Percentiles rank a stretch among this genome's conserved stretches.
Evolutionary conservation across 2,329 filamentous ascomycete species (phyloP).

Genomic region (Phyllosticta ampelicida): DNA sequence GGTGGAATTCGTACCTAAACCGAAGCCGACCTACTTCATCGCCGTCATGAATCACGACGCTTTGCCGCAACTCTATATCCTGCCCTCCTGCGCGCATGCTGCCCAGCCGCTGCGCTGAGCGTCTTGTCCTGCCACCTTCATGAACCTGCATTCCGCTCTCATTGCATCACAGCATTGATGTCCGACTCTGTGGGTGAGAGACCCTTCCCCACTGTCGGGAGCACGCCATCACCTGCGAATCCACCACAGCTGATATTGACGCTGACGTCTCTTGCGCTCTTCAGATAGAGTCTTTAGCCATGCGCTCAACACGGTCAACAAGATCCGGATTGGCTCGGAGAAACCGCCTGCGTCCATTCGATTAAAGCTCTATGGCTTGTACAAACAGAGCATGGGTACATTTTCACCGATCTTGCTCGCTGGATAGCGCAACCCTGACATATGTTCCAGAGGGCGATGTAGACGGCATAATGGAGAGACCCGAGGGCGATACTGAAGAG

Average conservation of each 20-base stretch:
- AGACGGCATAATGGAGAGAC: conserved; percentile 83
- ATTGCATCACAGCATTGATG: conserved; percentile 6
- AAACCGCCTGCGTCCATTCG: conserved; percentile 78
- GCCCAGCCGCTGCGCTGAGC: neutral
- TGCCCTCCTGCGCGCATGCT: neutral
- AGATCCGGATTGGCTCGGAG: conserved; percentile 86
- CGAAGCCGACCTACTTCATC: neutral
- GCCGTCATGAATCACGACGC: neutral
- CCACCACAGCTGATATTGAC: neutral
- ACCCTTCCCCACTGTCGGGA: neutral
- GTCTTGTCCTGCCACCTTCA: neutral
- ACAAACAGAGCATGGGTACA: conserved; percentile 89
- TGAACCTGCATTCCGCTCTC: neutral
- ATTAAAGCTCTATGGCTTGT: conserved; percentile 89
- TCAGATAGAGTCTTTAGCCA: conserved; percentile 98
- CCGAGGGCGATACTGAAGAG: conserved; percentile 42
- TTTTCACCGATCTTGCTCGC: neutral
- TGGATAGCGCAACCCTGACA: neutral
- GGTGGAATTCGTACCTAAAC: neutral
- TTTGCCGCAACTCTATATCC: neutral
- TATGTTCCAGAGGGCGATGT: conserved; percentile 68
- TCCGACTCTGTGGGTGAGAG: conserved; percentile 11
- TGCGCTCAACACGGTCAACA: conserved; percentile 96
- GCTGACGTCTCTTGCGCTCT: neutral
- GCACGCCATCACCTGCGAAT: conserved; percentile 1